Base-by-base conservation (phyloP, 352 stramenopile species). In the Globisporangium spiculum region DNA sequence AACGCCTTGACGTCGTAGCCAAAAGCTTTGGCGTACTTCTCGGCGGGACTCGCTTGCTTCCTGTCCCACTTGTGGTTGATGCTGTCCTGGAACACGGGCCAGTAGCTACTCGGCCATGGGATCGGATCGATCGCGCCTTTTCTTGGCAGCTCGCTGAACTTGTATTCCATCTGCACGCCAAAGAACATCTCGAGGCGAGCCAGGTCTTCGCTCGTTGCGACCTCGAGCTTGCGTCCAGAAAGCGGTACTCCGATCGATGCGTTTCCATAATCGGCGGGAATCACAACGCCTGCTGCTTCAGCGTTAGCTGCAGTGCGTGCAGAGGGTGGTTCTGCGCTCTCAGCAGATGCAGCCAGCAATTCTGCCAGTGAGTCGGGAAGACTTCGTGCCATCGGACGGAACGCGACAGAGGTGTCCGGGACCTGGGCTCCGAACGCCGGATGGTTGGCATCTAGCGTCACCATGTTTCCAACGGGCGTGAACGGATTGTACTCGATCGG, bases 21-120 rank as follows among this genome's bases (percentile, higher is more conserved):
- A 54, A 86, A 88, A 12, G 76, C 70, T 4, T 53, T 70, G 18
- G 78, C 80, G 68, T 88, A 88, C 70, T 85, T 84, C 57, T 86
- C 80, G 0, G 80, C 68, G 6, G 80, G 70, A 59, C 80, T 86
- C 20, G 69, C 67, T 56, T 77, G 76, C 30, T 66, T 36, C 5
- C 56, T 48, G 46, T 66, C 50, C 81, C 81, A 91, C 34, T 64
- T 60, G 65, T 80, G 80, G 65, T 90, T 90, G 67, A 91, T 87
- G 54, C 83, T 82, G 71, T 89, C 80, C 9, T 71, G 68, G 66
- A 76, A 91, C 58, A 75, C 60, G 3, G 82, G 80, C 82, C 82
- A 90, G 71, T 89, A 90, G 69, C 82, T 89, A 58, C 77, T 79
- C 14, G 82, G 80, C 82, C 82, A 90, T 50, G 79, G 72, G 58